These are phyloP conservation scores for Termitomyces eurrhizus DNA, from an alignment of 768 basidiomycete species.

Conservation along the genomic window DNA sequence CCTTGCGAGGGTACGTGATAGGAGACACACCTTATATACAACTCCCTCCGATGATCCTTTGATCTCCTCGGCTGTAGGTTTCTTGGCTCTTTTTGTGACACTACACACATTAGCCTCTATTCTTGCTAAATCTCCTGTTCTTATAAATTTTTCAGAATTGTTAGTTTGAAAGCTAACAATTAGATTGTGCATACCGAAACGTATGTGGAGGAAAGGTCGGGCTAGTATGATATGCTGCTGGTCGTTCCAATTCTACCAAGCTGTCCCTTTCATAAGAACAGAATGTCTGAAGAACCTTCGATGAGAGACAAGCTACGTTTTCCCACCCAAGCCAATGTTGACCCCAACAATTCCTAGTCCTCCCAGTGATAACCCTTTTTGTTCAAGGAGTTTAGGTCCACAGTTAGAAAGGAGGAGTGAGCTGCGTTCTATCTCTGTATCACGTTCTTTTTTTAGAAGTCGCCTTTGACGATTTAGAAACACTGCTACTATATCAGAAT, in stretches of 20 bases:
- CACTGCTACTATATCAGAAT: slow-evolving; percentile 39
- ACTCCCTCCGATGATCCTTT: slow-evolving; percentile 67
- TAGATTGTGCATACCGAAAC: slow-evolving; percentile 52
- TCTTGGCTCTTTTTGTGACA: slow-evolving; percentile 42
- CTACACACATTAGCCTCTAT: slow-evolving; percentile 67
- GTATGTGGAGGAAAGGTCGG: slow-evolving; percentile 81
- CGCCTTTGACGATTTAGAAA: slow-evolving; percentile 68
- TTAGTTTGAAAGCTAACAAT: no score
- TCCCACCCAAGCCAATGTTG: slow-evolving; percentile 88
- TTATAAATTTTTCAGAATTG: slow-evolving; percentile 24
- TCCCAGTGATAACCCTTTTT: slow-evolving; percentile 76
- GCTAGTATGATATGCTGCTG: slow-evolving; percentile 71
- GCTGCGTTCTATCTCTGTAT: slow-evolving; percentile 80
- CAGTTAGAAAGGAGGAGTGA: slow-evolving; percentile 80
- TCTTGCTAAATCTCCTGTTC: slow-evolving; percentile 85
- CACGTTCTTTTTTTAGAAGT: slow-evolving; percentile 69
- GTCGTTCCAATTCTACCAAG: slow-evolving; percentile 82
- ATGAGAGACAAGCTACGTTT: slow-evolving; percentile 56
- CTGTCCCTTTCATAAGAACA: slow-evolving; percentile 44
- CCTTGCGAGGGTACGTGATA: not conserved
- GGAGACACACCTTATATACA: slow-evolving; percentile 65
- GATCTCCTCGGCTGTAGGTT: slow-evolving; percentile 29
- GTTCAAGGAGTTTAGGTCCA: slow-evolving; percentile 80
- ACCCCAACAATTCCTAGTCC: slow-evolving; percentile 68
- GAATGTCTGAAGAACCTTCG: slow-evolving; percentile 6